These are phyloP conservation scores for Triticum monococcum DNA, from an alignment of 176 grass and related monocot species.

Conservation along the genomic window DNA sequence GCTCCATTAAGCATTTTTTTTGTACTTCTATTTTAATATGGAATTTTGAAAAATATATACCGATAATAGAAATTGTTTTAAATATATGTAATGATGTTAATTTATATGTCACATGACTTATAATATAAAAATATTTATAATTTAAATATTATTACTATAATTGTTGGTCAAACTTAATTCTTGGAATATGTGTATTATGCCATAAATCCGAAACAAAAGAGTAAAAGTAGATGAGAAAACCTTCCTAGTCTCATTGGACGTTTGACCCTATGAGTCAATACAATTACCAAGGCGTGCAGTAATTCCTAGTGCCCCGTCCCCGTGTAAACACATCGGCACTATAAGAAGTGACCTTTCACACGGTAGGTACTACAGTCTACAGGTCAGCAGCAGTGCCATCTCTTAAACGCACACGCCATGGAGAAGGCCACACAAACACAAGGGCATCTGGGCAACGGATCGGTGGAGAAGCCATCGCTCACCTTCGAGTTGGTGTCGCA, in stretches of 20 bases:
- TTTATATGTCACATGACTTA: too few species aligned
- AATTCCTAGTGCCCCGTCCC: too few species aligned
- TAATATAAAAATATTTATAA: too few species aligned
- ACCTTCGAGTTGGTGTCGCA: conserved; percentile 23
- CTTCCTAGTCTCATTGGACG: neutral
- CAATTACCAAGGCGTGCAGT: neutral
- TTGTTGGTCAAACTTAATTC: neutral
- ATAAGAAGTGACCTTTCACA: neutral
- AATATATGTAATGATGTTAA: neutral
- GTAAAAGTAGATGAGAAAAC: neutral
- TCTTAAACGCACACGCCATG: neutral
- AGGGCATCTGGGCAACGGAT: neutral
- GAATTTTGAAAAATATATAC: too few species aligned
- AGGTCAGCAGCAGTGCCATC: neutral
- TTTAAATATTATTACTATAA: too few species aligned
- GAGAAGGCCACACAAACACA: neutral
- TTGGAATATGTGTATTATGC: neutral
- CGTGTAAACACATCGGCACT: neutral
- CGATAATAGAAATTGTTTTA: too few species aligned
- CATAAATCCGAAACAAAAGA: too few species aligned
- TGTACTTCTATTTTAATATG: too few species aligned
- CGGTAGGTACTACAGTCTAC: too few species aligned
- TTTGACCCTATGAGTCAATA: neutral
- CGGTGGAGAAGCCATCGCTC: neutral
- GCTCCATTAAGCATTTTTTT: too few species aligned